A percentile compares a stretch with the other conserved stretches of the same genome.
Conservation (phyloP, 2,329 filamentous ascomycete genomes). For the Talaromyces sp. region DNA sequence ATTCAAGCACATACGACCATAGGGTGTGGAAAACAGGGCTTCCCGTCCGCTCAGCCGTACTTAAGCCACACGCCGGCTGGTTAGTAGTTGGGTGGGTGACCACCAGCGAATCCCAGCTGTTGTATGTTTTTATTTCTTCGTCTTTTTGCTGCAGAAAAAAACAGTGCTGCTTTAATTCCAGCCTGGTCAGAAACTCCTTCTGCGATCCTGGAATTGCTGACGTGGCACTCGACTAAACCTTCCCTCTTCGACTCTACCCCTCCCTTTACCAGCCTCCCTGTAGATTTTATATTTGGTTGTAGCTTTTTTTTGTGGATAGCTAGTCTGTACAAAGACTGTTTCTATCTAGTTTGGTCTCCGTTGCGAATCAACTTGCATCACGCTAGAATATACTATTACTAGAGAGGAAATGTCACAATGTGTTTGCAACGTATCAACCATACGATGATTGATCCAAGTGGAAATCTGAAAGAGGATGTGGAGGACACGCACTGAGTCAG, state of each 20-base stretch:
- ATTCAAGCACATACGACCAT: neutral
- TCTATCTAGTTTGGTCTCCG: too few relatives aligned
- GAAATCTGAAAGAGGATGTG: too few relatives aligned
- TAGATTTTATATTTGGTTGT: too few relatives aligned
- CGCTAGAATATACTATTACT: too few relatives aligned
- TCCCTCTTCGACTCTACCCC: neutral
- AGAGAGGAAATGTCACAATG: too few relatives aligned
- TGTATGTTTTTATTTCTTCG: neutral
- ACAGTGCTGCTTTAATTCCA: neutral
- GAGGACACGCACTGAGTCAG: too few relatives aligned
- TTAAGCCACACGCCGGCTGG: conserved; percentile 1
- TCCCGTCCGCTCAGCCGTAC: conserved; percentile 2
- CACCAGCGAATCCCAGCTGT: conserved; percentile 6
- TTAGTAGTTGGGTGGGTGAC: conserved; percentile 4
- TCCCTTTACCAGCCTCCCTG: too few relatives aligned
- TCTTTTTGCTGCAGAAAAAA: neutral
- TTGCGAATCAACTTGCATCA: too few relatives aligned
- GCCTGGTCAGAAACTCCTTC: neutral
- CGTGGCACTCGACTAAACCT: neutral
- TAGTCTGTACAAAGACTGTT: too few relatives aligned
- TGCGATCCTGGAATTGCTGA: neutral
- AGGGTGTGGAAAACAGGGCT: conserved; percentile 3
- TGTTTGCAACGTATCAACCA: too few relatives aligned
- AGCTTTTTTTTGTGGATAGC: too few relatives aligned
- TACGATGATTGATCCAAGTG: too few relatives aligned